Conservation (phyloP, 2,329 filamentous ascomycete genomes). For the Cladophialophora chaetospira region DNA sequence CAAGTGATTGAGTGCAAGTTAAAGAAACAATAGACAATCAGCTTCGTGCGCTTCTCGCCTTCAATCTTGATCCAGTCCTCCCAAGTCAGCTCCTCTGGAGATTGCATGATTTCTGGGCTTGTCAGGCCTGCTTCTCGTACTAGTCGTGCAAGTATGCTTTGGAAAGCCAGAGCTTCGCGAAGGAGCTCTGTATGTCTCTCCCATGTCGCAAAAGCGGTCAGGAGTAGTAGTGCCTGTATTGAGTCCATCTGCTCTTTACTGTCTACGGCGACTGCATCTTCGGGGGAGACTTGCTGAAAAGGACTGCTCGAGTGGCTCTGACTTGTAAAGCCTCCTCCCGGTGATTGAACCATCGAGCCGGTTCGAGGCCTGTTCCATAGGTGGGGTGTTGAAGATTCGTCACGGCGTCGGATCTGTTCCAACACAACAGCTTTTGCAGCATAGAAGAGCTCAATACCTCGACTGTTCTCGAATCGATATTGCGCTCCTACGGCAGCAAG, state of each 20-base stretch:
- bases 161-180: conserved; percentile 59
- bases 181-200: conserved; percentile 59
- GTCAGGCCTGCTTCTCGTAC: conserved; percentile 56
- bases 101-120: conserved; percentile 29
- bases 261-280: conserved; percentile 37
- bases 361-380: conserved; percentile 47
- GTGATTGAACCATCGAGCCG: conserved; percentile 40
- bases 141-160: conserved; percentile 58
- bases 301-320: conserved; percentile 48
- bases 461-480: conserved; percentile 51
- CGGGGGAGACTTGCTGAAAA: conserved; percentile 40
- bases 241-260: conserved; percentile 53
- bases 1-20: conserved; percentile 65
- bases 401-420: conserved; percentile 54
- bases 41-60: conserved; percentile 56
- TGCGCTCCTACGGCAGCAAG: conserved; percentile 54
- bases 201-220: conserved; percentile 64
- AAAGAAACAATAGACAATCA: conserved; percentile 60
- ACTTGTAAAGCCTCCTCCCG: conserved; percentile 44
- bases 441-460: conserved; percentile 60
- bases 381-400: conserved; percentile 48
- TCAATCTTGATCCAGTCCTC: conserved; percentile 57
- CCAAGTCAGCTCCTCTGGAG: conserved; percentile 49
- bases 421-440: conserved; percentile 58
- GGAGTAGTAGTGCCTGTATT: conserved; percentile 52